Evolutionary conservation across 345 rosid genomes (phyloP).

Genomic region (Linum lewisii): DNA sequence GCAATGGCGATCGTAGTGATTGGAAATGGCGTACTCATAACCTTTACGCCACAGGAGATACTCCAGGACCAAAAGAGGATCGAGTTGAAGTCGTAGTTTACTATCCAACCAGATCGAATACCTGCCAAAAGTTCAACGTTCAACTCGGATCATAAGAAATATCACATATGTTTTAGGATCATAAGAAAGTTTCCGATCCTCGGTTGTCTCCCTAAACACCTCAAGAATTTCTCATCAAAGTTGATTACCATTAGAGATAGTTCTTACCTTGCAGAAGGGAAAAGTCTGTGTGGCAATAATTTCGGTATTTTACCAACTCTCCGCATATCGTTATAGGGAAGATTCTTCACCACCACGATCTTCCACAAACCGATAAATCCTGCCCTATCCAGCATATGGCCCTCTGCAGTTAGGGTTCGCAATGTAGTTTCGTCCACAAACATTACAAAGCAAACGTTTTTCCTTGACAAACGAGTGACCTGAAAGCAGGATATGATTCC

Average conservation of each 20-base stretch:
- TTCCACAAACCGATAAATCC: conserved; percentile 95
- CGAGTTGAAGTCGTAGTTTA: conserved; percentile 83
- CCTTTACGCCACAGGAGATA: conserved; percentile 96
- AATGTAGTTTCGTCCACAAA: conserved; percentile 77
- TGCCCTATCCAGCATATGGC: conserved; percentile 57
- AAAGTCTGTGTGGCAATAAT: conserved; percentile 77
- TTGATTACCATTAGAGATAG: neutral
- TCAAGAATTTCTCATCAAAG: neutral
- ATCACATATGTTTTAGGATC: no score
- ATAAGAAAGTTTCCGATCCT: no score
- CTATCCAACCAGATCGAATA: conserved; percentile 99
- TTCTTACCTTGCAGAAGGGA: conserved; percentile 92
- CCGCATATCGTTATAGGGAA: conserved; percentile 82
- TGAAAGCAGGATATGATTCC: conserved; percentile 24
- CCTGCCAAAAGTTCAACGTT: conserved; percentile 29
- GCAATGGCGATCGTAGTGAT: conserved; percentile 92
- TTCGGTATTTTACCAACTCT: conserved; percentile 97
- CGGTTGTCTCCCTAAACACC: no score
- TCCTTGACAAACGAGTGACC: conserved; percentile 79
- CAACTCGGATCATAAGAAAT: no score
- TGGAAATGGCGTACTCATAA: conserved; percentile 82
- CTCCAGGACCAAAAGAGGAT: conserved; percentile 74
- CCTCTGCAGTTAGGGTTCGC: conserved; percentile 70
- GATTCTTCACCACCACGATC: conserved; percentile 80
- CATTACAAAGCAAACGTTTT: conserved; percentile 96